These are phyloP conservation scores for Geranium incanum DNA, from an alignment of 441 rosid species.

Conservation along the genomic window DNA sequence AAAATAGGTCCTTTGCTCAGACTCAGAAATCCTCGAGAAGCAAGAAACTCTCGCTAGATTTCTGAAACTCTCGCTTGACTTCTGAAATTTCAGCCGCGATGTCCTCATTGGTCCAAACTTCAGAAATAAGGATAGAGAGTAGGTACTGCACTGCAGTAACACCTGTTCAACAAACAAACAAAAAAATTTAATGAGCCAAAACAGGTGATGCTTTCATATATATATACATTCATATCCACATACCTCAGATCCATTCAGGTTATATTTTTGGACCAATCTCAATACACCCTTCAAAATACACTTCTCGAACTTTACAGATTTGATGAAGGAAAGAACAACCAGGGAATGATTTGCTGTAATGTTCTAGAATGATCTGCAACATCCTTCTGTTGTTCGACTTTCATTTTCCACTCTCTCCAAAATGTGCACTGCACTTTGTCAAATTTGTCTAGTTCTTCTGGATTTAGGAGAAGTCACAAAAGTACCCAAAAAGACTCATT, in stretches of 20 bases:
- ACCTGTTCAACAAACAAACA: conserved; percentile 42
- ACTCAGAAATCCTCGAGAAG: too few species aligned
- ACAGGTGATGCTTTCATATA: background rate
- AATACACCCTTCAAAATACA: conserved; percentile 57
- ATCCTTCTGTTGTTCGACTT: conserved; percentile 75
- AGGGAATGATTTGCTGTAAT: conserved; percentile 79
- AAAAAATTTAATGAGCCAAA: conserved; percentile 12
- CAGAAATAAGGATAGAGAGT: conserved; percentile 66
- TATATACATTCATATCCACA: conserved; percentile 12
- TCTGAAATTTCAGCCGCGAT: conserved; percentile 61
- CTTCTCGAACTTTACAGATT: conserved; percentile 66
- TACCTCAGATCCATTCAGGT: conserved; percentile 65
- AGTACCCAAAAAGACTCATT: conserved; percentile 13
- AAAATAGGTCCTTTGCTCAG: conserved; percentile 13
- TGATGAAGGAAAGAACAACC: conserved; percentile 58
- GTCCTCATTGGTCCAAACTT: conserved; percentile 74
- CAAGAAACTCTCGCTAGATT: conserved; percentile 54
- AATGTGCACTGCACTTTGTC: conserved; percentile 78
- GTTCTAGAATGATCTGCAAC: conserved; percentile 75
- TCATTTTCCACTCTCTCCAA: conserved; percentile 96
- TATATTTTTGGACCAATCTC: conserved; percentile 57
- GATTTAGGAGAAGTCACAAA: conserved; percentile 21
- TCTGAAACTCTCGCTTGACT: conserved; percentile 57
- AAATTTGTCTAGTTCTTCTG: conserved; percentile 76
- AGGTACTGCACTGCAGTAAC: conserved; percentile 39